Percentiles rank a stretch among this genome's conserved stretches.
phyloP scores from a whole-genome alignment of 441 rosid species.

The Euphorbia celastroides region DNA sequence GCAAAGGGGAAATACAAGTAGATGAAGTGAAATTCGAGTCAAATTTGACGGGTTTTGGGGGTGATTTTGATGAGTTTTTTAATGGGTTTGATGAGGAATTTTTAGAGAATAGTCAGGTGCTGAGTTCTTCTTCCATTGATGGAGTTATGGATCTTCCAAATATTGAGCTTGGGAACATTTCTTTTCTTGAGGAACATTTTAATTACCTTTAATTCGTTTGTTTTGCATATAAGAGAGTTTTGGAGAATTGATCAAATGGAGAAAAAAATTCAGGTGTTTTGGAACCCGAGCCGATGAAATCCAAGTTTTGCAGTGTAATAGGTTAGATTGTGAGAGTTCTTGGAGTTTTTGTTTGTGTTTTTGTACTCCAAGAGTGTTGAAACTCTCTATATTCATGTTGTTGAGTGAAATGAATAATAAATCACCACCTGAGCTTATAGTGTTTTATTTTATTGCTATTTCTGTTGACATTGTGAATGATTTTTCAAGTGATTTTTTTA shows the following conservation, averaged over 20 bases:
- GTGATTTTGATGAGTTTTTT: constrained; percentile 14
- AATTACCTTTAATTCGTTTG: constrained; percentile 8
- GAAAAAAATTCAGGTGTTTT: no score
- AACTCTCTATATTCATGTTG: not conserved
- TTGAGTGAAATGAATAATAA: not conserved
- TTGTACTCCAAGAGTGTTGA: constrained; percentile 13
- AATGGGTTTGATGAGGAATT: constrained; percentile 11
- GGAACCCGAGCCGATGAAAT: no score
- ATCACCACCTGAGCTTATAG: not conserved
- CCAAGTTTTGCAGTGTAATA: no score
- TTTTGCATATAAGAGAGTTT: no score
- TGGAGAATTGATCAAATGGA: not conserved
- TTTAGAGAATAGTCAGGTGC: not conserved
- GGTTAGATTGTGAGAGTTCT: no score
- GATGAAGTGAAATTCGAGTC: constrained; percentile 9
- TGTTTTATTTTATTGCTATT: not conserved
- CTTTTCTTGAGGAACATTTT: constrained; percentile 32
- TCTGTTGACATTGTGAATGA: no score
- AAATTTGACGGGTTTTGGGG: constrained; percentile 14
- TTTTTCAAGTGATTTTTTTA: no score
- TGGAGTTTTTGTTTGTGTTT: constrained; percentile 8
- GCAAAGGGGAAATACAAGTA: not conserved
- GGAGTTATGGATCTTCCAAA: constrained; percentile 23
- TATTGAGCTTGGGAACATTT: constrained; percentile 25
- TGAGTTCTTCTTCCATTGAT: not conserved